Percentiles rank a stretch among this genome's conserved stretches.
These are phyloP conservation scores for Biancaea sappan DNA, from an alignment of 306 rosid genomes.

Conservation along the genomic window DNA sequence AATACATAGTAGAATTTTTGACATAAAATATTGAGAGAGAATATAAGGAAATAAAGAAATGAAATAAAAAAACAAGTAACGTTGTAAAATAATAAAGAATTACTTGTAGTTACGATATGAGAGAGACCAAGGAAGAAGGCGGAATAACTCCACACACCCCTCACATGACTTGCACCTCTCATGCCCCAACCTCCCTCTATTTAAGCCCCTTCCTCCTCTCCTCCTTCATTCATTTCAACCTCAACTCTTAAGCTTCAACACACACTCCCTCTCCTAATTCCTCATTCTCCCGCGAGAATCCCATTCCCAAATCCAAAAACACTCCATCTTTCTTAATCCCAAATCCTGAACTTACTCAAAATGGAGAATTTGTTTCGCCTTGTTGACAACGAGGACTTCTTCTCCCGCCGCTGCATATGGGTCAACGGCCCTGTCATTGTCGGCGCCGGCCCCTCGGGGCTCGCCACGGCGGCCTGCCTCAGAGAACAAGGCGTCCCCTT, in stretches of 20 bases:
- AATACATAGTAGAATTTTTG: constrained; percentile 41
- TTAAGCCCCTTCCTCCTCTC: constrained; percentile 45
- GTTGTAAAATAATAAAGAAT: neutral
- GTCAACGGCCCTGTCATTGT: constrained; percentile 87
- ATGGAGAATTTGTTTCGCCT: constrained; percentile 76
- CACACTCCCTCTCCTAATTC: neutral
- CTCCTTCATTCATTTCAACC: constrained; percentile 54
- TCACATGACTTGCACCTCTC: constrained; percentile 51
- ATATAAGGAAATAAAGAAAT: constrained; percentile 25
- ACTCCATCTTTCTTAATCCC: neutral
- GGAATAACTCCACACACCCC: constrained; percentile 41
- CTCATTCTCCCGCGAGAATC: neutral
- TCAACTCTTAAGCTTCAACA: constrained; percentile 40
- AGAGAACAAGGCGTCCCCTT: constrained; percentile 85
- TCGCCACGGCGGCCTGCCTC: constrained; percentile 93
- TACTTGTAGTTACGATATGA: too few species aligned
- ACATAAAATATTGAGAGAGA: constrained; percentile 40
- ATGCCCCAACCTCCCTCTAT: constrained; percentile 47
- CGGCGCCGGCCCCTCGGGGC: constrained; percentile 95
- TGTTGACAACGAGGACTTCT: constrained; percentile 49
- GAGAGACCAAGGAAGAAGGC: constrained; percentile 29
- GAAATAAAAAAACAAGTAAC: constrained; percentile 10
- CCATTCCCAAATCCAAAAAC: neutral
- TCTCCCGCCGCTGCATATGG: constrained; percentile 68
- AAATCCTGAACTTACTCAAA: neutral